A percentile compares a stretch with the other conserved stretches of the same genome.
These are phyloP conservation scores for Chaetomium cochliodes DNA, from an alignment of 495 filamentous ascomycete genomes.

Conservation along the genomic window DNA sequence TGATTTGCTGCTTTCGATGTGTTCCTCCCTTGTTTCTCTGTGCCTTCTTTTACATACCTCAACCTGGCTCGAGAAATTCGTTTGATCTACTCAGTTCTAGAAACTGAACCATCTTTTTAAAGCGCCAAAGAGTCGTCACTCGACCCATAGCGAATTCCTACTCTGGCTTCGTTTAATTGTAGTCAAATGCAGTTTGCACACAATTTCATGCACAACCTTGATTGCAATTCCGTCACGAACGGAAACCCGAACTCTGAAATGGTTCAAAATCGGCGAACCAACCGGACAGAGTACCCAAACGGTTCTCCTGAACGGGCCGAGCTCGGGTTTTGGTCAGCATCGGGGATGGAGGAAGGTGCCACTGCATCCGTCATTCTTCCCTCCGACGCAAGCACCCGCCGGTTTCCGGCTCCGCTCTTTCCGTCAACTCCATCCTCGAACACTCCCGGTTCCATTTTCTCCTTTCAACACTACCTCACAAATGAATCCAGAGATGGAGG, in stretches of 20 bases:
- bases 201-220: neutral
- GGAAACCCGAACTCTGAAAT: neutral
- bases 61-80: too few species aligned
- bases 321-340: neutral
- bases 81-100: neutral
- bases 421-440: neutral
- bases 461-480: neutral
- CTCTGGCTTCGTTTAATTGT: neutral
- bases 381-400: constrained; percentile 10
- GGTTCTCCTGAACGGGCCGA: neutral
- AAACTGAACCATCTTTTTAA: neutral
- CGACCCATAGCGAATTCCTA: neutral
- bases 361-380: neutral
- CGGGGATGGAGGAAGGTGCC: neutral
- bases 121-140: neutral
- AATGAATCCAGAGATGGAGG: constrained; percentile 13
- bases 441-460: neutral
- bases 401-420: constrained; percentile 14
- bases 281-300: neutral
- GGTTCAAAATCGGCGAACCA: neutral
- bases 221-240: neutral
- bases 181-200: neutral
- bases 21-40: neutral
- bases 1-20: neutral
- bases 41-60: neutral